A percentile compares a stretch with the other conserved stretches of the same genome.
Evolutionary conservation across 768 basidiomycete species (phyloP).

Genomic region (Coprinopsis strossmayeri): DNA sequence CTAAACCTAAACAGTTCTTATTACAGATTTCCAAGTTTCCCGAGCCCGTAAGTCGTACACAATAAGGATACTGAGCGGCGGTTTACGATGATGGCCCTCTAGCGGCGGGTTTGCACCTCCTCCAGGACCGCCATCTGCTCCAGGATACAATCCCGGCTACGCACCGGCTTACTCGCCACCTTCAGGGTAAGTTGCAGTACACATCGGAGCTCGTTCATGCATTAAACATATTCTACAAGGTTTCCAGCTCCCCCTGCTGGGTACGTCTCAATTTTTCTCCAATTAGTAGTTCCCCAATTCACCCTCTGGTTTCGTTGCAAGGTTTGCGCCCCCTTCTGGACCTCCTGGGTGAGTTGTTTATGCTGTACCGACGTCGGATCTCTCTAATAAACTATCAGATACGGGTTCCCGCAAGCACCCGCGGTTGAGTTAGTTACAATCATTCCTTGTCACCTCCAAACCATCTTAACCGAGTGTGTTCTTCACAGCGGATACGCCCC

Average conservation of each 20-base stretch:
- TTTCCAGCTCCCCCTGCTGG: slow-evolving; percentile 3
- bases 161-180: slow-evolving; percentile 28
- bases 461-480: background rate
- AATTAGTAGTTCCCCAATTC: background rate
- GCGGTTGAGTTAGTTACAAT: background rate
- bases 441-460: background rate
- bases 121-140: slow-evolving; percentile 15
- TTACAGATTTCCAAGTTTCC: slow-evolving; percentile 24
- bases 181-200: slow-evolving; percentile 16
- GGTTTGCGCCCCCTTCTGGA: slow-evolving; percentile 11
- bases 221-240: background rate
- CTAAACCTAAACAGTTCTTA: background rate
- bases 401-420: background rate
- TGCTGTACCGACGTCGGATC: background rate
- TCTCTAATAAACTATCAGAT: background rate
- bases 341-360: slow-evolving; percentile 14
- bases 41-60: slow-evolving; percentile 20
- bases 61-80: background rate
- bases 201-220: slow-evolving; percentile 7
- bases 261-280: slow-evolving; percentile 3
- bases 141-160: slow-evolving; percentile 36
- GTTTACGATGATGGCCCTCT: background rate
- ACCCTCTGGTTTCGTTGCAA: background rate
- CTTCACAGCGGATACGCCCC: slow-evolving; percentile 9
- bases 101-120: slow-evolving; percentile 13